These are phyloP conservation scores for Colletotrichum caudatum DNA, from an alignment of 2,329 filamentous ascomycete genomes.

Conservation along the genomic window DNA sequence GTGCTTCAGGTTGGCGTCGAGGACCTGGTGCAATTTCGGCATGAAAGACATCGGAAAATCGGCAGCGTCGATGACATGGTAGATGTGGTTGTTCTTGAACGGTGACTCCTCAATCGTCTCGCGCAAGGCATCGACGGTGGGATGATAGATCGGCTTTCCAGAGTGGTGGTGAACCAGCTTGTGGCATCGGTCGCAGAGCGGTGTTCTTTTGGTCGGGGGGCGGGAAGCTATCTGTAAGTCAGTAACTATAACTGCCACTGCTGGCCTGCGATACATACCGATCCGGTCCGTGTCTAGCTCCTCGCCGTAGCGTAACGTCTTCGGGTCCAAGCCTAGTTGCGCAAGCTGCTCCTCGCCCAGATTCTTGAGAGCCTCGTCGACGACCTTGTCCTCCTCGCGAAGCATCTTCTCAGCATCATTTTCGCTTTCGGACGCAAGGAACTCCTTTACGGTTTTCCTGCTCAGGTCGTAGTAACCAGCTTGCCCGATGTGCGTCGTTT, in stretches of 20 bases:
- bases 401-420: constrained; percentile 38
- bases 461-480: constrained; percentile 68
- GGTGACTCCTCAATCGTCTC: constrained; percentile 90
- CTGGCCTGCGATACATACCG: constrained; percentile 14
- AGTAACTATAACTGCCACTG: neutral
- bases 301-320: constrained; percentile 51
- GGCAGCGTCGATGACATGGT: constrained; percentile 93
- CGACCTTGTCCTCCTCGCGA: constrained; percentile 59
- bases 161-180: constrained; percentile 80
- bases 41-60: constrained; percentile 97
- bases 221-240: constrained; percentile 13
- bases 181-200: constrained; percentile 90
- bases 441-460: constrained; percentile 64
- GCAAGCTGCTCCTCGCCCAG: constrained; percentile 58
- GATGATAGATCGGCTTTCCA: constrained; percentile 81
- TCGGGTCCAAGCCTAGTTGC: constrained; percentile 60
- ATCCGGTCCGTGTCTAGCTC: constrained; percentile 41
- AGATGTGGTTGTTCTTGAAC: constrained; percentile 91
- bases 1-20: constrained; percentile 81
- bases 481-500: constrained; percentile 63
- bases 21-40: constrained; percentile 76
- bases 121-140: constrained; percentile 82
- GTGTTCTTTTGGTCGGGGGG: constrained; percentile 49
- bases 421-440: constrained; percentile 54
- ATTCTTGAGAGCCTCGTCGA: constrained; percentile 58